Evolutionary conservation across 129 eudicot species (phyloP).

Genomic region (Escallonia herrerae): DNA sequence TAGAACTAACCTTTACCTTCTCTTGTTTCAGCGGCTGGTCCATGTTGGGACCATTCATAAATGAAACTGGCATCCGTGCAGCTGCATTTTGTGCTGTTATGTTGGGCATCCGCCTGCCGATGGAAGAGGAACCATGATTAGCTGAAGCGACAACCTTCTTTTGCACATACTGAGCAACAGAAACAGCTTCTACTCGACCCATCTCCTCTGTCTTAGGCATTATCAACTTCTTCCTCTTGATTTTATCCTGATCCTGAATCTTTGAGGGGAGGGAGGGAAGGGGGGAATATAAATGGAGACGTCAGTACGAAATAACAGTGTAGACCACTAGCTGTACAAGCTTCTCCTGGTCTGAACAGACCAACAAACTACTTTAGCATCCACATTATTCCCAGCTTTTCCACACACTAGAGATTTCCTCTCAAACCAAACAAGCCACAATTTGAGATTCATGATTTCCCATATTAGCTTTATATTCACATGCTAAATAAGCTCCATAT

Average conservation of each 20-base stretch:
- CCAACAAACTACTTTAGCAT: too few relatives aligned
- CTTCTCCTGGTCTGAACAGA: too few relatives aligned
- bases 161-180: conserved; percentile 34
- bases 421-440: too few relatives aligned
- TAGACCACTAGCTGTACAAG: too few relatives aligned
- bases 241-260: conserved; percentile 47
- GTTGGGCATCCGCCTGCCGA: conserved; percentile 22
- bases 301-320: background rate
- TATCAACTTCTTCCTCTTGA: conserved; percentile 50
- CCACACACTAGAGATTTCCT: too few relatives aligned
- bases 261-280: background rate
- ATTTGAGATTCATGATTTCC: too few relatives aligned
- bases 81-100: conserved; percentile 22
- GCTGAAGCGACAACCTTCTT: conserved; percentile 25
- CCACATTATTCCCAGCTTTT: too few relatives aligned
- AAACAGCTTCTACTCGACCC: conserved; percentile 25
- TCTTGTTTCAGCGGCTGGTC: conserved; percentile 58
- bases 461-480: too few relatives aligned
- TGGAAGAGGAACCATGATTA: conserved; percentile 7
- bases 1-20: conserved; percentile 37
- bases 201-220: conserved; percentile 31
- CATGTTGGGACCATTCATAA: conserved; percentile 7
- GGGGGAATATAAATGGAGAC: background rate
- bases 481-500: too few relatives aligned
- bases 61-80: conserved; percentile 15